Conservation (phyloP, 1,139 yeast genomes). For the Diutina mesorugosa region DNA sequence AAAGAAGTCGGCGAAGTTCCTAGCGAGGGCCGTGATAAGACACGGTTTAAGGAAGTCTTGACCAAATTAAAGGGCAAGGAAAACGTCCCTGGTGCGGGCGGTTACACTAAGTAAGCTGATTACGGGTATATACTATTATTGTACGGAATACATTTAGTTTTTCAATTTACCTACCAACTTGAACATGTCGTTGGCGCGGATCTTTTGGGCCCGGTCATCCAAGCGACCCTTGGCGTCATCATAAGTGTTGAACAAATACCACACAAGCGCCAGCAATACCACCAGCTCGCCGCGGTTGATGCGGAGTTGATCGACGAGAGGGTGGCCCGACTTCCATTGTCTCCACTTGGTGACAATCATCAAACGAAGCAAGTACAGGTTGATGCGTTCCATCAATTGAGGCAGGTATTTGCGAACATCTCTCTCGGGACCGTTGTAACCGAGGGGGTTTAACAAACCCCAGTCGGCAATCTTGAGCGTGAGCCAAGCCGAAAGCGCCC, state of each 20-base stretch:
- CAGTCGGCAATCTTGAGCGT: not conserved
- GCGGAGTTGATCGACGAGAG: not conserved
- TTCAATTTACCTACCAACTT: not conserved
- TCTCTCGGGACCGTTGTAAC: not conserved
- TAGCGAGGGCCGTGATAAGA: constrained; percentile 13
- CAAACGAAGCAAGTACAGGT: not conserved
- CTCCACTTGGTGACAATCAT: not conserved
- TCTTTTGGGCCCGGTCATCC: not conserved
- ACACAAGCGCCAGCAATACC: not conserved
- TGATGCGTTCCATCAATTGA: not conserved
- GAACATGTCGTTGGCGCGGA: not conserved
- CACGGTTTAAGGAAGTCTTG: constrained; percentile 14
- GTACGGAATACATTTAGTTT: not conserved
- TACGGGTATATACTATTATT: not conserved
- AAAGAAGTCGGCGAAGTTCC: constrained; percentile 26
- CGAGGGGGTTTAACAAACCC: not conserved
- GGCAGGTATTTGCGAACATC: not conserved
- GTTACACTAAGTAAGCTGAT: constrained; percentile 7
- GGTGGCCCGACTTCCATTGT: not conserved
- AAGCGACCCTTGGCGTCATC: not conserved
- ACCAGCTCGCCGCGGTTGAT: not conserved
- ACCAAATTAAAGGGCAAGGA: constrained; percentile 17
- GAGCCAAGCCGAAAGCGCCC: not conserved
- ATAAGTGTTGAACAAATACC: not conserved
- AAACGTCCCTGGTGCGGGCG: constrained; percentile 18